Base-by-base conservation (phyloP, 176 grass and related monocot genomes). In the Triticum monococcum region DNA sequence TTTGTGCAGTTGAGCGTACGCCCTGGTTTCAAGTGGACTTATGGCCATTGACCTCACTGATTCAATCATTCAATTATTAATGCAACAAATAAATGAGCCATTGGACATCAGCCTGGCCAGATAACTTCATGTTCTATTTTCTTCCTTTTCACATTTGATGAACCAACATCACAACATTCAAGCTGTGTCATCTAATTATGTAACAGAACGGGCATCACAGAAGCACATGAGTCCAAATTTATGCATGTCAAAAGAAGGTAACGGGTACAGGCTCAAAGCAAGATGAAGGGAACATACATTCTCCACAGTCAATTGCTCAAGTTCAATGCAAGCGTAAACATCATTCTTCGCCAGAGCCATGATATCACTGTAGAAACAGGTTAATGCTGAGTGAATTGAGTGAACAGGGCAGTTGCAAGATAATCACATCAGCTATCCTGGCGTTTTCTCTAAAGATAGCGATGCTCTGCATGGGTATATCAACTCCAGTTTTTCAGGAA, bases 301-400 rank as follows among this genome's bases (percentile, higher is more conserved):
- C 85, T 87, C 70, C 43, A 94, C 69, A 0, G 89, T 91, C 70
- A 89, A 48, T 77, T 94, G 87, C 54, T 91, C 89, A 91, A 91
- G 87, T 79, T 94, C 87, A 60, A 94, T 94, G 38, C 64, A 45
- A 78, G 89, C 63, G 52, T 94, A 94, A 54, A 94, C 41, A 13
- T 94, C 84, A 70, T 91, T 88, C 83, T 91, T 87, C 10, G 87
- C 86, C 78, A 94, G 48, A 87, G 89, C 89, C 92, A 94, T 94
- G 78, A 94, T 94, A 86, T 91, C 89, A 82, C 92, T 94, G 92
- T 69, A 20, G 7, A 70, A 72, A 81, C 13, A 85, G 16, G 54
- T 69, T 8, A 65, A 50, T 16, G 50, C 17, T 62, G 10, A 14
- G 52, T 68, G 76, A 78, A 23, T 48, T 71, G 31, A 70, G 63